Evolutionary conservation across 2,329 filamentous ascomycete genomes (phyloP).

Genomic region (Pseudocercospora crystallina): DNA sequence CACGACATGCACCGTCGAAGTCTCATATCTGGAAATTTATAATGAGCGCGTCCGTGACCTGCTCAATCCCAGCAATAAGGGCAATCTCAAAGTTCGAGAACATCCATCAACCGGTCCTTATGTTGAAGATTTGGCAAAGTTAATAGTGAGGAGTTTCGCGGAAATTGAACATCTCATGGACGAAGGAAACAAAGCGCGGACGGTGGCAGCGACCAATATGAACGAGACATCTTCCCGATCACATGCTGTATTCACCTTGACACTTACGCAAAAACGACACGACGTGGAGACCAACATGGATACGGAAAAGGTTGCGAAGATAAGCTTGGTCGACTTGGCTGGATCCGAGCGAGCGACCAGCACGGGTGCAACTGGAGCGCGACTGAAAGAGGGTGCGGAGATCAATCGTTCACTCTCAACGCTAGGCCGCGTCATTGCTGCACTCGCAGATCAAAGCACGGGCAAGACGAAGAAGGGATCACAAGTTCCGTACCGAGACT

Average conservation of each 20-base stretch:
- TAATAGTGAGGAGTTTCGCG: slow-evolving; percentile 87
- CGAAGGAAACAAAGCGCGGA: slow-evolving; percentile 97
- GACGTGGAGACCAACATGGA: slow-evolving; percentile 95
- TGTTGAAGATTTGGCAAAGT: slow-evolving; percentile 93
- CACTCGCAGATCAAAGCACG: slow-evolving; percentile 84
- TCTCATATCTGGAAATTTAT: slow-evolving; percentile 98
- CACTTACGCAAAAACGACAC: slow-evolving; percentile 87
- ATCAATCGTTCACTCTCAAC: slow-evolving; percentile 98
- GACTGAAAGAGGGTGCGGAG: slow-evolving; percentile 95
- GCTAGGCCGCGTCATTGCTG: slow-evolving; percentile 93
- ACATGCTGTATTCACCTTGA: slow-evolving; percentile 93
- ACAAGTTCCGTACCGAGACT: slow-evolving; percentile 95
- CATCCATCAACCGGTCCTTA: slow-evolving; percentile 97
- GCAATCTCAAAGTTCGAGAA: slow-evolving; percentile 94
- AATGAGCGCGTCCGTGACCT: slow-evolving; percentile 96
- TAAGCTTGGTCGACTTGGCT: slow-evolving; percentile 94
- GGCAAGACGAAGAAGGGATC: slow-evolving; percentile 77
- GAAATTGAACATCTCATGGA: slow-evolving; percentile 99
- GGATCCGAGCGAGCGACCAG: slow-evolving; percentile 97
- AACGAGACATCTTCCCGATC: slow-evolving; percentile 98
- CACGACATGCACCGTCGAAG: slow-evolving; percentile 87
- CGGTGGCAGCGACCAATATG: slow-evolving; percentile 98
- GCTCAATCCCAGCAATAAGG: slow-evolving; percentile 91
- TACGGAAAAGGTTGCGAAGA: slow-evolving; percentile 96
- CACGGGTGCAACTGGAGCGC: slow-evolving; percentile 90